phyloP scores from a whole-genome alignment of 768 basidiomycete species.

The Pholiota microspora region DNA sequence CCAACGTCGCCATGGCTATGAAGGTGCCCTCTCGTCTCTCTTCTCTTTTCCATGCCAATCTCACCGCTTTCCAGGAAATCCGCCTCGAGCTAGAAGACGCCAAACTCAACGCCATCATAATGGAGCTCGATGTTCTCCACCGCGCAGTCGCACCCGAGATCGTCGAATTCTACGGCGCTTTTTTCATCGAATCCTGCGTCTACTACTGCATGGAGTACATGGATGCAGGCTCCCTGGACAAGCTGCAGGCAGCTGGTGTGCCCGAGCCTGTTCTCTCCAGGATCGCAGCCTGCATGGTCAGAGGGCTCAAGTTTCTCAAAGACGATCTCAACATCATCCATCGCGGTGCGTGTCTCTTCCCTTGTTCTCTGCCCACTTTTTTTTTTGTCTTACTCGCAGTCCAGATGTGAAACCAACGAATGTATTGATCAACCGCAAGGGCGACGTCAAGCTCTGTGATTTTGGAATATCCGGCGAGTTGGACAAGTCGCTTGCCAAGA shows the following conservation, averaged over 20 bases:
- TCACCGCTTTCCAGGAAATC: constrained; percentile 70
- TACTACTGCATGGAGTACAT: constrained; percentile 99
- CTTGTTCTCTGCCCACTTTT: background rate
- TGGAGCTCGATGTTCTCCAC: constrained; percentile 98
- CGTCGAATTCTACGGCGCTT: constrained; percentile 98
- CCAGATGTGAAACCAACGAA: constrained; percentile 93
- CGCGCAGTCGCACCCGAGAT: constrained; percentile 89
- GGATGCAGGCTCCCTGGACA: constrained; percentile 97
- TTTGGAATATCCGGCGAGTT: constrained; percentile 99
- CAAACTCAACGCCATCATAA: constrained; percentile 93
- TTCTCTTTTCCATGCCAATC: constrained; percentile 4
- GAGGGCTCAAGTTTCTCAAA: constrained; percentile 92
- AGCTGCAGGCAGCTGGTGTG: constrained; percentile 58
- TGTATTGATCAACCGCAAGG: constrained; percentile 85
- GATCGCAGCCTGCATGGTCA: constrained; percentile 80
- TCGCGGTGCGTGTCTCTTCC: constrained; percentile 34
- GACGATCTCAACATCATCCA: constrained; percentile 85
- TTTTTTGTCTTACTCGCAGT: constrained; percentile 8
- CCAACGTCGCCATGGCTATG: constrained; percentile 97
- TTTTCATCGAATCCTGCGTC: constrained; percentile 99
- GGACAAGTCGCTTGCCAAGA: constrained; percentile 94
- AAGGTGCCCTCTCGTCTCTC: constrained; percentile 58
- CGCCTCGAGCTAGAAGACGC: constrained; percentile 92
- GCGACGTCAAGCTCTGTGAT: constrained; percentile 93
- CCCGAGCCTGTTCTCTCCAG: constrained; percentile 82